phyloP scores from a whole-genome alignment of 202 grass and related monocot genomes.

The Thinopyrum obtusiflorum region DNA sequence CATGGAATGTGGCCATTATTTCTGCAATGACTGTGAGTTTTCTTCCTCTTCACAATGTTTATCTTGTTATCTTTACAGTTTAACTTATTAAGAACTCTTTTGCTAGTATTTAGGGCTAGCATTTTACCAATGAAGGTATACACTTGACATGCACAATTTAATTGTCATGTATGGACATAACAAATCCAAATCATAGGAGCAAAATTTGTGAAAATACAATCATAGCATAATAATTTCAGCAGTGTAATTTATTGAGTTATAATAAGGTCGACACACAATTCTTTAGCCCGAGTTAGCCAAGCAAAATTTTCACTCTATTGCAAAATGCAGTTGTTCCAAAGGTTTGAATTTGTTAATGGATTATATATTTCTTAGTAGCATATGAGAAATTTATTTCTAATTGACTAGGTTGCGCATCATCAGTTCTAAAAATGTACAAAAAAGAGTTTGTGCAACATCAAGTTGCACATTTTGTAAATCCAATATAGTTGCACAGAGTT shows the following conservation, averaged over 20 bases:
- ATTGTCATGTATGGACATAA: background rate
- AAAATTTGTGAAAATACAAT: background rate
- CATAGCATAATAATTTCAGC: background rate
- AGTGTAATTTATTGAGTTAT: background rate
- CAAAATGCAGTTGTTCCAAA: background rate
- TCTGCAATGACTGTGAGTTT: slow-evolving; percentile 61
- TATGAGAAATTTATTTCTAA: background rate
- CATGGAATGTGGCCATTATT: slow-evolving; percentile 77
- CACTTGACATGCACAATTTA: background rate
- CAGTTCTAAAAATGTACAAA: background rate
- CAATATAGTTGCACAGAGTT: background rate
- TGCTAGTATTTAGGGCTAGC: background rate
- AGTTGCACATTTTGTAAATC: background rate
- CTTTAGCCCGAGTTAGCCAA: background rate
- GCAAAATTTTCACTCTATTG: background rate
- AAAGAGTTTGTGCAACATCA: background rate
- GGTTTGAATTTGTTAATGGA: background rate
- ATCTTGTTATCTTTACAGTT: slow-evolving; percentile 11
- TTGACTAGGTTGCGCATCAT: background rate
- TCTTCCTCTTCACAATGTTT: background rate
- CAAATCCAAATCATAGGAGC: background rate
- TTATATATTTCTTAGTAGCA: background rate
- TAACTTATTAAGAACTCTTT: background rate
- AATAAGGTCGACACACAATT: background rate
- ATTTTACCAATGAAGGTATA: background rate